A percentile compares a stretch with the other conserved stretches of the same genome.
Conservation (phyloP, 2,329 filamentous ascomycete species). For the Purpureocillium takamizusanense region DNA sequence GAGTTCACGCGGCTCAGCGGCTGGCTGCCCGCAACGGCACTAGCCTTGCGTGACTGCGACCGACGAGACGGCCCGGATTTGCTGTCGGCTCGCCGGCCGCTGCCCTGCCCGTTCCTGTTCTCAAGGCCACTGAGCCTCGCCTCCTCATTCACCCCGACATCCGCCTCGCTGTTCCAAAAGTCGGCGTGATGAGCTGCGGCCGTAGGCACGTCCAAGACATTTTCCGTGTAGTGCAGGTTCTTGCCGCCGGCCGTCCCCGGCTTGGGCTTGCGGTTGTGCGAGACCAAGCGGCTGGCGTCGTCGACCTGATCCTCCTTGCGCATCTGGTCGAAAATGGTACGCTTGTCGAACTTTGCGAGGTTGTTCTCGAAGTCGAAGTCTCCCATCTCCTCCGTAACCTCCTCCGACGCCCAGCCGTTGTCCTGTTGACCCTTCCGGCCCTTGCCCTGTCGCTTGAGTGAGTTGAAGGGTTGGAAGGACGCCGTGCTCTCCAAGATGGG, state of each 20-base stretch:
- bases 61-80: slow-evolving; percentile 38
- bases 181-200: slow-evolving; percentile 34
- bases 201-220: slow-evolving; percentile 63
- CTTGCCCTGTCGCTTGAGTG: slow-evolving; percentile 47
- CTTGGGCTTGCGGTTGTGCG: slow-evolving; percentile 67
- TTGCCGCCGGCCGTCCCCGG: slow-evolving; percentile 72
- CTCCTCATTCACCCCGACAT: slow-evolving; percentile 42
- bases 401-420: slow-evolving; percentile 92
- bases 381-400: slow-evolving; percentile 87
- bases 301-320: slow-evolving; percentile 78
- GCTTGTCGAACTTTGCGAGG: slow-evolving; percentile 91
- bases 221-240: slow-evolving; percentile 86
- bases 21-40: slow-evolving; percentile 28
- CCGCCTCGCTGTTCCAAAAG: slow-evolving; percentile 69
- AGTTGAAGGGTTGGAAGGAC: slow-evolving; percentile 54
- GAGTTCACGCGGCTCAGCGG: slow-evolving; percentile 41
- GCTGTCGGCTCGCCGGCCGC: slow-evolving; percentile 40
- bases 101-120: slow-evolving; percentile 37
- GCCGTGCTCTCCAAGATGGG: slow-evolving; percentile 51
- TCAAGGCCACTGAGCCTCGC: slow-evolving; percentile 42
- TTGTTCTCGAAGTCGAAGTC: slow-evolving; percentile 92
- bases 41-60: slow-evolving; percentile 50
- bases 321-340: slow-evolving; percentile 84
- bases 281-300: slow-evolving; percentile 84
- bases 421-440: slow-evolving; percentile 38